Percentiles rank a stretch among this genome's conserved stretches.
Conservation (phyloP, 306 rosid species). For the Alnus glutinosa region DNA sequence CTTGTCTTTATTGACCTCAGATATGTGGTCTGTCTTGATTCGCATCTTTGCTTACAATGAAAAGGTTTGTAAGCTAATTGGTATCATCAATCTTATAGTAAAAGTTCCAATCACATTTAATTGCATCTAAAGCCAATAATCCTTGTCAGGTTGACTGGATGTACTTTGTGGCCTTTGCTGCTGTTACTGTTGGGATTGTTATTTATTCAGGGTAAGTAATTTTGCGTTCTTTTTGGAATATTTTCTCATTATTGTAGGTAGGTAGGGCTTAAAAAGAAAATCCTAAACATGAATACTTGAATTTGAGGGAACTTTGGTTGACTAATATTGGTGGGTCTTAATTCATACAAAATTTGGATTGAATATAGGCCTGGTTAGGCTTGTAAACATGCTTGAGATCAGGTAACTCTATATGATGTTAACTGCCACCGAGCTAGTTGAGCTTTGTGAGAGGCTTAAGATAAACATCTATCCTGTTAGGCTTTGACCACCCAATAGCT, state of each 20-base stretch:
- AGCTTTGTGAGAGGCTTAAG: not conserved
- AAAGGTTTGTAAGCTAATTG: constrained; percentile 53
- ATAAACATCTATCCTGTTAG: not conserved
- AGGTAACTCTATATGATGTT: not conserved
- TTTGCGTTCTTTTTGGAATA: not conserved
- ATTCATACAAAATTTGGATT: not conserved
- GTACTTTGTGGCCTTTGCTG: constrained; percentile 84
- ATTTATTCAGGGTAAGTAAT: constrained; percentile 80
- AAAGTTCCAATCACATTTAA: not conserved
- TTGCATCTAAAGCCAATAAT: constrained; percentile 30
- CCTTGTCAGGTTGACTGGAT: constrained; percentile 91
- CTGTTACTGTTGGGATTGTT: constrained; percentile 66
- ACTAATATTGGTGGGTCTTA: not conserved
- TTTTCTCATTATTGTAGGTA: not conserved
- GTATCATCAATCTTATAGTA: not conserved
- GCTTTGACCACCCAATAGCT: not conserved
- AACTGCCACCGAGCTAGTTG: not conserved
- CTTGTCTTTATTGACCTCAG: constrained; percentile 90
- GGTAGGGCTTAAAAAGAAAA: not conserved
- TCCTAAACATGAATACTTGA: not conserved
- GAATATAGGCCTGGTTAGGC: not conserved
- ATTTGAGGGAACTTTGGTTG: not conserved
- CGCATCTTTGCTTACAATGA: constrained; percentile 86
- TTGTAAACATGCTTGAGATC: not conserved
- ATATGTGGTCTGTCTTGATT: constrained; percentile 95